Conservation (phyloP, 2,329 filamentous ascomycete genomes). For the Exophiala sp. region DNA sequence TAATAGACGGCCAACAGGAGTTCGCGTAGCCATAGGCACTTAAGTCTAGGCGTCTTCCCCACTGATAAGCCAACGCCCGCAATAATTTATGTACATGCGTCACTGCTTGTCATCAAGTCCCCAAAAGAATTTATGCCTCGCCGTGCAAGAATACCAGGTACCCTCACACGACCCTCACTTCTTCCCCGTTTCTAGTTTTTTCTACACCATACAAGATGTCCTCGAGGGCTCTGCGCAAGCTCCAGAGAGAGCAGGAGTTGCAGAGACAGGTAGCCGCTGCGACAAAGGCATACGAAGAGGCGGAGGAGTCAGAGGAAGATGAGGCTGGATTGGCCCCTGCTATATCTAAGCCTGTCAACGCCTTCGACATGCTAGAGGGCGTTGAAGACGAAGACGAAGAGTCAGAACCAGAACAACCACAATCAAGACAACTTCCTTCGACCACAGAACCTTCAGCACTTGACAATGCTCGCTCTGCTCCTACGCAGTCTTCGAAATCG, state of each 20-base stretch:
- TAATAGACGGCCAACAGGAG: too few relatives aligned
- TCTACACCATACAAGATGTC: conserved; percentile 50
- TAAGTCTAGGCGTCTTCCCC: too few relatives aligned
- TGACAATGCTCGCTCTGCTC: conserved; percentile 12
- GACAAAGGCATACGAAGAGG: conserved; percentile 34
- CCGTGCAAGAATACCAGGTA: too few relatives aligned
- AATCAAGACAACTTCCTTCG: conserved; percentile 20
- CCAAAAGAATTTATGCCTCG: too few relatives aligned
- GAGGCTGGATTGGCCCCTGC: conserved; percentile 32
- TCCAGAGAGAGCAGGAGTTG: conserved; percentile 60
- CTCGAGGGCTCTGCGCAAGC: conserved; percentile 61
- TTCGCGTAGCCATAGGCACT: too few relatives aligned
- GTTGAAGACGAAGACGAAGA: conserved; percentile 37
- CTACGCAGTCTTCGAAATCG: conserved; percentile 26
- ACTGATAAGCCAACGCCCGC: too few relatives aligned
- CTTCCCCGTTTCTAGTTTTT: neutral
- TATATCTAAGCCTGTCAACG: conserved; percentile 32
- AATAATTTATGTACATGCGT: too few relatives aligned
- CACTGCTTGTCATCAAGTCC: too few relatives aligned
- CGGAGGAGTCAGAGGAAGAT: conserved; percentile 40
- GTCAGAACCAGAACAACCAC: conserved; percentile 34
- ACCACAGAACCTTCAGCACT: conserved; percentile 25
- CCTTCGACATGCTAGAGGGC: conserved; percentile 53
- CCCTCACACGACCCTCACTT: neutral
- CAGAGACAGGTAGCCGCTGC: conserved; percentile 47